Evolutionary conservation across 768 basidiomycete genomes (phyloP), one percentile per base, ranked within the genome.

Genomic region (Naganishia friedmannii): DNA sequence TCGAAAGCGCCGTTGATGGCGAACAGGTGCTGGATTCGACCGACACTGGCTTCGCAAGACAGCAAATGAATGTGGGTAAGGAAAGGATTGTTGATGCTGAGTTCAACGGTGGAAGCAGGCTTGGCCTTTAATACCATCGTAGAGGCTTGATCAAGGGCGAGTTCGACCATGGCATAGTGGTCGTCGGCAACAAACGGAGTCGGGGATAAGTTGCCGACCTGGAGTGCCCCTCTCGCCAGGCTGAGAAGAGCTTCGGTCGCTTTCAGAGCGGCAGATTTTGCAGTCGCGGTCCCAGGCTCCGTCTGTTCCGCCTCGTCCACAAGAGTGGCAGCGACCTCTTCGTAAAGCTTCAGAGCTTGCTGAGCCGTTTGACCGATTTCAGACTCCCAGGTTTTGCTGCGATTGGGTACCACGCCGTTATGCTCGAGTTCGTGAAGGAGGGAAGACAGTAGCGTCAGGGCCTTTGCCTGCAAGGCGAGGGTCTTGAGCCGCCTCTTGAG

Each of bases 61-160:
- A 77, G 75, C 34, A 79, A 73, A 56, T 78, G 77, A 23, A 80
- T 76, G 4, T 75, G 73, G 54, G 79, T 77, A 68, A 80, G 75
- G 65, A 78, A 74, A 39, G 74, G 76, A 54, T 75, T 73, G 5
- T 74, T 74, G 31, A 74, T 74, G 28, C 75, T 74, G 26, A 72
- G 73, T 15, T 75, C 75, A 37, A 72, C 73, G 69, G 74, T 69
- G 31, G 72, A 63, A 26, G 75, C 68, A 0, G 76, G 69, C 4
- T 75, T 74, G 29, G 77, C 74, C 7, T 77, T 73, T 0, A 76
- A 74, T 0, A 77, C 76, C 79, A 80, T 78, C 68, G 77, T 76
- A 31, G 75, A 75, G 9, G 79, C 79, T 71, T 78, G 79, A 53
- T 80, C 79, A 9, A 80, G 73, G 23, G 79, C 79, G 55, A 78